These are phyloP conservation scores for Diplodia intermedia DNA, from an alignment of 2,329 filamentous ascomycete genomes.

Conservation along the genomic window DNA sequence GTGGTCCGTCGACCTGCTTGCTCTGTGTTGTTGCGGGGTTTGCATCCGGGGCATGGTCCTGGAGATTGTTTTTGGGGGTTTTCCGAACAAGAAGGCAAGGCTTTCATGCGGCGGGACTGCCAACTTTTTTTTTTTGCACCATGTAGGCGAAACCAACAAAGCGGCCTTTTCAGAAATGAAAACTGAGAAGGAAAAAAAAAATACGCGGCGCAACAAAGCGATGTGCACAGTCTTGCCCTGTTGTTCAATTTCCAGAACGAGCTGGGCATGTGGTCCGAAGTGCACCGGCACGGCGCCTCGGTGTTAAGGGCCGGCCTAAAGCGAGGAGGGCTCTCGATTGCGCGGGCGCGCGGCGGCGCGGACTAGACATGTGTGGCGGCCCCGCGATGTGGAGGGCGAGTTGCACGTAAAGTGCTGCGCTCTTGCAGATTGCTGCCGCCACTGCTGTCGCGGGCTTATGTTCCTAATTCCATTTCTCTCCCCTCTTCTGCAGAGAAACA, in stretches of 20 bases:
- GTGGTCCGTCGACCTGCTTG: background rate
- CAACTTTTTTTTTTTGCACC: too few species aligned
- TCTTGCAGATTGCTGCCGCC: background rate
- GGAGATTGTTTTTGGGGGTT: background rate
- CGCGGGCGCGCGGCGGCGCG: background rate
- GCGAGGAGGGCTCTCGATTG: background rate
- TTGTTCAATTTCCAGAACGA: background rate
- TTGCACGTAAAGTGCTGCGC: background rate
- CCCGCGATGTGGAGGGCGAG: slow-evolving; percentile 15
- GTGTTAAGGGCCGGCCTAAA: slow-evolving; percentile 4
- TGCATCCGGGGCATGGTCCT: background rate
- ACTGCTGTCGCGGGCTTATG: background rate
- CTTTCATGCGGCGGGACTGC: too few species aligned
- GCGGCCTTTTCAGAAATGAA: too few species aligned
- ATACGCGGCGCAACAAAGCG: background rate
- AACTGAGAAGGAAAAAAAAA: background rate
- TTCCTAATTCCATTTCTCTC: background rate
- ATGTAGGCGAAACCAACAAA: too few species aligned
- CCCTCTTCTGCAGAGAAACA: background rate
- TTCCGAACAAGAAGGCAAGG: background rate
- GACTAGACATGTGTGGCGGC: background rate
- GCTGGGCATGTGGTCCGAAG: background rate
- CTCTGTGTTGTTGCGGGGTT: background rate
- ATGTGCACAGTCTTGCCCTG: too few species aligned
- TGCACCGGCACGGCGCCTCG: background rate